These are phyloP conservation scores for Artemisia annua DNA, from an alignment of 129 eudicot species.

Conservation along the genomic window DNA sequence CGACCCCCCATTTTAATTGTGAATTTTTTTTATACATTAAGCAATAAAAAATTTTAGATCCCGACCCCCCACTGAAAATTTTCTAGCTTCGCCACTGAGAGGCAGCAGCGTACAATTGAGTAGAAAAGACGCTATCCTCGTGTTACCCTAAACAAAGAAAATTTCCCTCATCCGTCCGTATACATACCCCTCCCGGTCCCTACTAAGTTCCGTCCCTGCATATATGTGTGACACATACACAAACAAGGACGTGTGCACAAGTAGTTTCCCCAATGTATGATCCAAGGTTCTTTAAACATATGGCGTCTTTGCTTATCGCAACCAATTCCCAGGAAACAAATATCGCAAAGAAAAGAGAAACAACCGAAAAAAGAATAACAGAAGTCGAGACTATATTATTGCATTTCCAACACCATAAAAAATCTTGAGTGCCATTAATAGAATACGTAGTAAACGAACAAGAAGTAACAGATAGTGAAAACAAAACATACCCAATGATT, in stretches of 20 bases:
- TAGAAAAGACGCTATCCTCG: too few relatives aligned
- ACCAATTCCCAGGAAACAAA: not conserved
- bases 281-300: not conserved
- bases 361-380: not conserved
- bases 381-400: not conserved
- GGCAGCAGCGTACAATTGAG: too few relatives aligned
- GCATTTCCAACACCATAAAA: not conserved
- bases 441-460: not conserved
- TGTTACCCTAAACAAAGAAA: too few relatives aligned
- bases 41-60: too few relatives aligned
- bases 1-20: too few relatives aligned
- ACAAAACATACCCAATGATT: too few relatives aligned
- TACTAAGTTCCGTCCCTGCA: too few relatives aligned
- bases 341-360: not conserved
- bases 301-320: not conserved
- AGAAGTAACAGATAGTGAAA: not conserved
- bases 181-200: not conserved
- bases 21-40: too few relatives aligned
- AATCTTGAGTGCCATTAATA: not conserved
- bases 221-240: not conserved
- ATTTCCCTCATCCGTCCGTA: not conserved
- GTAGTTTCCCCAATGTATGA: not conserved
- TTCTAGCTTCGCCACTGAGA: too few relatives aligned
- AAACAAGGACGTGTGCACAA: too few relatives aligned
- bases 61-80: too few relatives aligned